Conservation (phyloP, 169 alveolate species). For the Eimeria acervulina region DNA sequence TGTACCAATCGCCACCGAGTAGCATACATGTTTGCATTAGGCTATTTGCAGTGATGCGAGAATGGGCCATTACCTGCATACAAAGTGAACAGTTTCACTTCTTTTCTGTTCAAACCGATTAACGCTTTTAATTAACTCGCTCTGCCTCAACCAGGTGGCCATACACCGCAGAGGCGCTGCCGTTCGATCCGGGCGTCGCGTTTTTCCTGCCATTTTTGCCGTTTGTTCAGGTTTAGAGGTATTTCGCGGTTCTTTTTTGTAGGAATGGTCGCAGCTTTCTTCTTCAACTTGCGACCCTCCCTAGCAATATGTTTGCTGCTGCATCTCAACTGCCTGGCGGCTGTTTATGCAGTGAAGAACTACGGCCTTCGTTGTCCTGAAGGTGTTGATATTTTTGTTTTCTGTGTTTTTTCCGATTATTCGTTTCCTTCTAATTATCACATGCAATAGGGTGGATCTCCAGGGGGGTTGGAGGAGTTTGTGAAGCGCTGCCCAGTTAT, state of each 20-base stretch:
- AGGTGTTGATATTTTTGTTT: background rate
- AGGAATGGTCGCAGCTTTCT: too few species aligned
- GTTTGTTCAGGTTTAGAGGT: too few species aligned
- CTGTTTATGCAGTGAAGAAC: slow-evolving; percentile 5
- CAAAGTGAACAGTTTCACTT: background rate
- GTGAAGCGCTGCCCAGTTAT: slow-evolving; percentile 79
- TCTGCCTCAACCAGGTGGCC: background rate
- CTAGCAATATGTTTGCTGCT: background rate
- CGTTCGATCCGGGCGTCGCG: too few species aligned
- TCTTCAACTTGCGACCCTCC: too few species aligned
- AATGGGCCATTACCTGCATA: too few species aligned
- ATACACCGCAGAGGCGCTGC: slow-evolving; percentile 4
- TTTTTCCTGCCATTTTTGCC: too few species aligned
- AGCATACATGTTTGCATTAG: too few species aligned
- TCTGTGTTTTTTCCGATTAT: background rate
- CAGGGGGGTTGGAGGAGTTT: slow-evolving; percentile 49
- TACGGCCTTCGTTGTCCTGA: slow-evolving; percentile 63
- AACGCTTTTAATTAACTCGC: background rate
- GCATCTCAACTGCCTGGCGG: background rate
- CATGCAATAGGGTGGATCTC: slow-evolving; percentile 48
- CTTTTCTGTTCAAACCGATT: background rate
- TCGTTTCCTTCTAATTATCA: too few species aligned
- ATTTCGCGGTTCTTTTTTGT: too few species aligned
- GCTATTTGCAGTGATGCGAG: too few species aligned
- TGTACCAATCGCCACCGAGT: too few species aligned